A percentile compares a stretch with the other conserved stretches of the same genome.
These are phyloP conservation scores for Pistacia atlantica DNA, from an alignment of 345 rosid species.

Conservation along the genomic window DNA sequence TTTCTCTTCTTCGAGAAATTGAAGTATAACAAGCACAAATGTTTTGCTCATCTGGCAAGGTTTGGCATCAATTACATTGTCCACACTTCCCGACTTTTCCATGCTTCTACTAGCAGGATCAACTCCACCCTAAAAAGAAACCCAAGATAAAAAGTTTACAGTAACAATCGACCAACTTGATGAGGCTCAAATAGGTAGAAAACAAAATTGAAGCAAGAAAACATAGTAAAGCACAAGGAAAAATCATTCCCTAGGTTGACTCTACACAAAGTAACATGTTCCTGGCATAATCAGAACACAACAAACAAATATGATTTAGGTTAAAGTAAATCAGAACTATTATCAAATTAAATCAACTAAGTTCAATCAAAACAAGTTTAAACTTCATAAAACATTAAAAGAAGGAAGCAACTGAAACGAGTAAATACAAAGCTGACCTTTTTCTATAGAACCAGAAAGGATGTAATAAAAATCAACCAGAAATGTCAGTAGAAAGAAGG, in stretches of 20 bases:
- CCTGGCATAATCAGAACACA: background rate
- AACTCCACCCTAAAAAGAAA: conserved; percentile 46
- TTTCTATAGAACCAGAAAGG: too few species aligned
- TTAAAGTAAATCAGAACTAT: background rate
- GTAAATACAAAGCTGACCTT: too few species aligned
- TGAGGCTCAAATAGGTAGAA: background rate
- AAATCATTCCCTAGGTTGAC: conserved; percentile 4
- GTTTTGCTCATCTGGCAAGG: too few species aligned
- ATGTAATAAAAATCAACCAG: too few species aligned
- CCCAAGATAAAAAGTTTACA: background rate
- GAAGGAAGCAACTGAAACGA: background rate
- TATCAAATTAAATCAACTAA: background rate
- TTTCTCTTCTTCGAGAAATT: too few species aligned
- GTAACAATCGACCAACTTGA: background rate
- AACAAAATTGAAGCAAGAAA: conserved; percentile 3
- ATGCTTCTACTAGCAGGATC: too few species aligned
- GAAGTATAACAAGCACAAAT: too few species aligned
- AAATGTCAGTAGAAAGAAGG: too few species aligned
- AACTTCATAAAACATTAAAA: background rate
- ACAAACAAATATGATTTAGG: too few species aligned
- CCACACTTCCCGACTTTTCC: too few species aligned
- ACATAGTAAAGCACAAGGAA: conserved; percentile 6
- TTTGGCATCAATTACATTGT: too few species aligned
- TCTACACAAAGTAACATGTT: background rate
- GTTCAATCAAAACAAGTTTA: background rate